Evolutionary conservation across 331 rosid genomes (phyloP).

Genomic region (Quercus tomentella): DNA sequence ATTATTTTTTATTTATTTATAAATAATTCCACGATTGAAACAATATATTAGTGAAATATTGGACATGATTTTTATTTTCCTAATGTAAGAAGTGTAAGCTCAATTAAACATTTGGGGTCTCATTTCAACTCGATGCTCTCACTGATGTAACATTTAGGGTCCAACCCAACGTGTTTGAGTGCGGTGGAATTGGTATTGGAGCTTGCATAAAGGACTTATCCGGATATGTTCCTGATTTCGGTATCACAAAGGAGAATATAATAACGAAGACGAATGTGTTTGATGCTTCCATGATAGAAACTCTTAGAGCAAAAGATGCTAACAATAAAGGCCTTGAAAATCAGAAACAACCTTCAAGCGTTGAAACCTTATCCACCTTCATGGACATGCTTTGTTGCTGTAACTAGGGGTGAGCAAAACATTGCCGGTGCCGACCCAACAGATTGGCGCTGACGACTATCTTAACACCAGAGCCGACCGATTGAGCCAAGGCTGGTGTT

Average conservation of each 20-base stretch:
- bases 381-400: too few species aligned
- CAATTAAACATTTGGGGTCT: constrained; percentile 3
- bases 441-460: rapidly evolving
- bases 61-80: too few species aligned
- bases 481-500: too few species aligned
- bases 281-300: constrained; percentile 17
- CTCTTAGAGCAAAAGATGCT: constrained; percentile 18
- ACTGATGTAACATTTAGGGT: constrained; percentile 35
- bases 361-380: constrained; percentile 4
- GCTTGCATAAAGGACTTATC: constrained; percentile 20
- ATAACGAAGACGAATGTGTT: constrained; percentile 31
- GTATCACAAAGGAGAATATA: constrained; percentile 17
- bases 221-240: constrained; percentile 10
- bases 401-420: too few species aligned
- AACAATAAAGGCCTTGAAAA: background rate
- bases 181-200: constrained; percentile 48
- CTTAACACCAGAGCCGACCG: too few species aligned
- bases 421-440: too few species aligned
- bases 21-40: too few species aligned
- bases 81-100: too few species aligned
- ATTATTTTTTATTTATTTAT: too few species aligned
- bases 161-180: constrained; percentile 43
- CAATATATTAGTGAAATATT: too few species aligned
- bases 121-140: constrained; percentile 37
- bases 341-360: constrained; percentile 23